Evolutionary conservation across 148 eudicot genomes (phyloP).

Genomic region (Spergularia bocconei): DNA sequence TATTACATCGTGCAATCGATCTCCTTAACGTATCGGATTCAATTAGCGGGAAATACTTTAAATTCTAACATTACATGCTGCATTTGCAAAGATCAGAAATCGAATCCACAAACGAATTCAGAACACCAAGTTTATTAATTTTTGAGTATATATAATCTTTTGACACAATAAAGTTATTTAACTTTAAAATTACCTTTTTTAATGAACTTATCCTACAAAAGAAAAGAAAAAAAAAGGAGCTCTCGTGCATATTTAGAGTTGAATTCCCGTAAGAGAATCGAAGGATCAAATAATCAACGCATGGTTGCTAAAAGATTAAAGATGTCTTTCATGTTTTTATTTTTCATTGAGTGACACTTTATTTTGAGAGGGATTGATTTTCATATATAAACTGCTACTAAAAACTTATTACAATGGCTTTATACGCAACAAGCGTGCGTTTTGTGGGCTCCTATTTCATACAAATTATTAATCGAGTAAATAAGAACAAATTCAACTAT

Average conservation of each 20-base stretch:
- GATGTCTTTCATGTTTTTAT: conserved; percentile 23
- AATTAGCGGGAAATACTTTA: no score
- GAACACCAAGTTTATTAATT: no score
- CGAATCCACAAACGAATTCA: no score
- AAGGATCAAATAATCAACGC: conserved; percentile 25
- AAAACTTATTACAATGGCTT: conserved; percentile 27
- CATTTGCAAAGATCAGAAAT: no score
- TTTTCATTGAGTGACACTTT: not conserved
- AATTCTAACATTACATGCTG: no score
- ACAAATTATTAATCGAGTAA: not conserved
- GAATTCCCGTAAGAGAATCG: conserved; percentile 20
- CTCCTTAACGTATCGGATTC: no score
- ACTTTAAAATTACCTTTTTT: not conserved
- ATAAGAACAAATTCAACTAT: not conserved
- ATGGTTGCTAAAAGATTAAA: conserved; percentile 17
- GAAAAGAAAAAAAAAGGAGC: conserved; percentile 16
- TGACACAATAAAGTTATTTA: no score
- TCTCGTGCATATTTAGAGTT: conserved; percentile 16
- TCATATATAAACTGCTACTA: conserved; percentile 2
- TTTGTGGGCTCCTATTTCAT: conserved; percentile 25
- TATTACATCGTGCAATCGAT: no score
- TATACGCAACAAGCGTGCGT: conserved; percentile 33
- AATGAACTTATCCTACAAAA: not conserved
- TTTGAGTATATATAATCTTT: no score
- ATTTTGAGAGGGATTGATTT: not conserved